Evolutionary conservation across 2,329 filamentous ascomycete species (phyloP), one percentile per base, ranked within the genome.

Genomic region (Cladosporium halotolerans): DNA sequence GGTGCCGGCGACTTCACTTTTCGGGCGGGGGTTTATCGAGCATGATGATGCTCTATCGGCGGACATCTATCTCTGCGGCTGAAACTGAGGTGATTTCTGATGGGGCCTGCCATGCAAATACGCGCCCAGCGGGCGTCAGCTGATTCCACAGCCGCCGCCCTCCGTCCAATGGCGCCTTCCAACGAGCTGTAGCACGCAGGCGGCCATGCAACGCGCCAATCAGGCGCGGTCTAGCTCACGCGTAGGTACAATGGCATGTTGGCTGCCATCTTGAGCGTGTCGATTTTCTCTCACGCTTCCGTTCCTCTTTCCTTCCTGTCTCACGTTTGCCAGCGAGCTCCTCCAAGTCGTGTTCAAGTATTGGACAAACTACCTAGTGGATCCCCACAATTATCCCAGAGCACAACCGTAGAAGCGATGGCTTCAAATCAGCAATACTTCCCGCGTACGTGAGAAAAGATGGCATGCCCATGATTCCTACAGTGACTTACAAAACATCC

Each of bases 361-460:
- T 28, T 28, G 23, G 23, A 28, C 23, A 28, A 28, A 28, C 7
- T 7, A 28, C 23, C 23, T 7, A 28, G 23, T 28, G 23, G 23
- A 28, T 28, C 23, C 5, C 23, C 23, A 28, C 23, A 28, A 7
- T 28, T 7, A 28, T 28, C 23, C 23, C 2, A 7, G 23, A 28
- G 23, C 23, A 28, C 23, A 0, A 28, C 5, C 23, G n/a, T 11
- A 39, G n/a, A 4, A 14, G 36, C 36, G 3, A 53, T 40, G 34
- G 41, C 44, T 45, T 50, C 54, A 51, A 52, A 52, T 47, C 55
- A 56, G 23, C 65, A 66, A 47, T 67, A 66, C 57, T 67, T 60
- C 45, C 62, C 63, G 55, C 65, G 65, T 67, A 57, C 58, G 65
- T 54, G 3, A 7, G 11, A 6, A 4, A 41, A 16, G n/a, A 8